Conservation (phyloP, 2,329 filamentous ascomycete species). For the Lomentospora prolificans region DNA sequence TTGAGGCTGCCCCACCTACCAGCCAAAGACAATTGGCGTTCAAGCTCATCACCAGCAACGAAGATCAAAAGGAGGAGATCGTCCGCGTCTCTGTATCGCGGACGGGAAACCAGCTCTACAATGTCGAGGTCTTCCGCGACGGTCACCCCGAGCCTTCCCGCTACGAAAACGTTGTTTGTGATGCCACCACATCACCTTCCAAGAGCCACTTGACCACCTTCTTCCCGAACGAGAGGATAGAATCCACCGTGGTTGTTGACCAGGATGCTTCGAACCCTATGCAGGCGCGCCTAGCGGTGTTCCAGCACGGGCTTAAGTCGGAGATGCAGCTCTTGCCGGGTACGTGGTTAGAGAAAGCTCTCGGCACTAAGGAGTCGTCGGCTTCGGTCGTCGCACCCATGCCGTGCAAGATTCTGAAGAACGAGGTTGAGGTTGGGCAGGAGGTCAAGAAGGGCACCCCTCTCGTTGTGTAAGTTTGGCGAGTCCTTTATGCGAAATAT, state of each 20-base stretch:
- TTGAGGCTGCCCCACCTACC: constrained; percentile 33
- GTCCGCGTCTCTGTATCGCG: constrained; percentile 42
- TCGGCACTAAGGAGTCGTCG: constrained; percentile 69
- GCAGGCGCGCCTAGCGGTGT: constrained; percentile 51
- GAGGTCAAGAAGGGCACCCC: constrained; percentile 75
- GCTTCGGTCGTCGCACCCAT: constrained; percentile 88
- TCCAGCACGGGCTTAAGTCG: constrained; percentile 57
- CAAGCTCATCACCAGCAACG: constrained; percentile 49
- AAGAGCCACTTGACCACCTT: constrained; percentile 50
- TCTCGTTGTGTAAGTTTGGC: constrained; percentile 61
- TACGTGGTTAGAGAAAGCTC: constrained; percentile 75
- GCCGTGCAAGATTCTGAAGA: constrained; percentile 92
- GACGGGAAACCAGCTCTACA: constrained; percentile 35
- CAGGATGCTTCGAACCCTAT: constrained; percentile 41
- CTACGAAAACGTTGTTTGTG: constrained; percentile 33
- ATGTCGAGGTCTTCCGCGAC: constrained; percentile 33
- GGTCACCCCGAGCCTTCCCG: constrained; percentile 25
- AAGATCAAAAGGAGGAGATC: constrained; percentile 54
- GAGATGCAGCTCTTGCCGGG: constrained; percentile 51
- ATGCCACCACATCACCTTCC: constrained; percentile 21
- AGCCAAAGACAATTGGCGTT: constrained; percentile 39
- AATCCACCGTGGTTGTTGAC: constrained; percentile 61
- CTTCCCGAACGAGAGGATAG: constrained; percentile 71
- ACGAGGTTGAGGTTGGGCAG: constrained; percentile 77
- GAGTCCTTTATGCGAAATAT: constrained; percentile 13